These are phyloP conservation scores for Xylaria intraflava DNA, from an alignment of 495 filamentous ascomycete genomes.

Conservation along the genomic window DNA sequence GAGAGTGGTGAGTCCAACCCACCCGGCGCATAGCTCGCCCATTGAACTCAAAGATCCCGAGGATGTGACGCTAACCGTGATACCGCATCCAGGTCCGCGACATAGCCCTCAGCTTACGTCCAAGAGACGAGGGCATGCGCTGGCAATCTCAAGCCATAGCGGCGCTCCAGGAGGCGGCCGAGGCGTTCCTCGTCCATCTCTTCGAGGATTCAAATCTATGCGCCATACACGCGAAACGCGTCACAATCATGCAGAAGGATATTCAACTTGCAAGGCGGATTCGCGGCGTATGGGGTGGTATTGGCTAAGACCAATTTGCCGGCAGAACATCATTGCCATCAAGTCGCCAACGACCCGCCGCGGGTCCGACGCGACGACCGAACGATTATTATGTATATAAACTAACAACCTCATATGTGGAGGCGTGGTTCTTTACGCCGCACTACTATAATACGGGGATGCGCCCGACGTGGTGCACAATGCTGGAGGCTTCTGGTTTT, in stretches of 20 bases:
- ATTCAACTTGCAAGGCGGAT: conserved; percentile 85
- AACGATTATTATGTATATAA: neutral
- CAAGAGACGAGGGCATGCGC: conserved; percentile 55
- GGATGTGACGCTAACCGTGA: conserved; percentile 12
- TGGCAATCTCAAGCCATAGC: conserved; percentile 91
- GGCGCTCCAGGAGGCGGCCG: conserved; percentile 85
- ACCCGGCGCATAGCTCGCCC: neutral
- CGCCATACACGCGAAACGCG: conserved; percentile 90
- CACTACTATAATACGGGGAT: neutral
- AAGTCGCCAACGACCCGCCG: neutral
- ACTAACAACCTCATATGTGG: neutral
- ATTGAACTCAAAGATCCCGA: neutral
- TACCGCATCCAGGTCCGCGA: conserved; percentile 61
- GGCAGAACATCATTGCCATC: neutral
- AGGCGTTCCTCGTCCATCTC: conserved; percentile 87
- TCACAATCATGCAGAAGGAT: conserved; percentile 97
- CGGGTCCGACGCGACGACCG: neutral
- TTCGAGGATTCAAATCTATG: conserved; percentile 96
- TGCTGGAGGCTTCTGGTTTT: neutral
- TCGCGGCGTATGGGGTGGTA: conserved; percentile 54
- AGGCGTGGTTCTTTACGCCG: neutral
- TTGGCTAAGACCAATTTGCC: conserved; percentile 21
- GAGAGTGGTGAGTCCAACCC: conserved; percentile 55
- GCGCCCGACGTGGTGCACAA: neutral
- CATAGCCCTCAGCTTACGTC: conserved; percentile 55